phyloP scores from a whole-genome alignment of 768 basidiomycete species.

The Thelephora ganbajun region DNA sequence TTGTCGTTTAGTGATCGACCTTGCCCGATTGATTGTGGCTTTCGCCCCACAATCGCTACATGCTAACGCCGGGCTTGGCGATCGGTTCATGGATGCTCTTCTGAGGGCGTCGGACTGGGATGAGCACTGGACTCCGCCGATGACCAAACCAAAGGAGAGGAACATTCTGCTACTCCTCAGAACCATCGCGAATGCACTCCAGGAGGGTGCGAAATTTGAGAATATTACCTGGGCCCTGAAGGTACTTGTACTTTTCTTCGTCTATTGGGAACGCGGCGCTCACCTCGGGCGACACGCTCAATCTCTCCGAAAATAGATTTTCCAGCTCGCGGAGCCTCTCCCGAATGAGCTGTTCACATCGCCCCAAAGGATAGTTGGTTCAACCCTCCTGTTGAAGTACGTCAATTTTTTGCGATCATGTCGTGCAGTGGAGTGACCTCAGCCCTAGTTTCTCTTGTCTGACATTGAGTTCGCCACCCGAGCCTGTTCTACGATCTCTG shows the following conservation, averaged over 20 bases:
- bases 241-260: slow-evolving; percentile 19
- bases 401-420: slow-evolving; percentile 15
- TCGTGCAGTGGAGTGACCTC: slow-evolving; percentile 4
- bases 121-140: slow-evolving; percentile 35
- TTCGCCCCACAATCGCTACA: slow-evolving; percentile 40
- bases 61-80: slow-evolving; percentile 26
- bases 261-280: not conserved
- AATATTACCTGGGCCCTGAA: slow-evolving; percentile 37
- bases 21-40: slow-evolving; percentile 62
- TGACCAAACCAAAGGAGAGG: slow-evolving; percentile 66
- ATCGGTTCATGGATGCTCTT: slow-evolving; percentile 43
- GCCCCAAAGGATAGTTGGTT: slow-evolving; percentile 59
- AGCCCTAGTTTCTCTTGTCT: slow-evolving; percentile 50
- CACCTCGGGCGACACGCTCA: not conserved
- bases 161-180: slow-evolving; percentile 74
- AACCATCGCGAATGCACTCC: slow-evolving; percentile 67
- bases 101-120: slow-evolving; percentile 60
- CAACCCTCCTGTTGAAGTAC: slow-evolving; percentile 83
- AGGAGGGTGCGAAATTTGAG: slow-evolving; percentile 30
- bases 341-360: slow-evolving; percentile 47
- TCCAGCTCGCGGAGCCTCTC: not conserved
- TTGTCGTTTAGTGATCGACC: slow-evolving; percentile 56
- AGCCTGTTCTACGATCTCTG: slow-evolving; percentile 23
- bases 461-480: slow-evolving; percentile 28
- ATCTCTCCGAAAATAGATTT: not conserved